Percentiles rank a stretch among this genome's conserved stretches.
Evolutionary conservation across 2,329 filamentous ascomycete species (phyloP).

Genomic region (Berkeleyomyces basicola): DNA sequence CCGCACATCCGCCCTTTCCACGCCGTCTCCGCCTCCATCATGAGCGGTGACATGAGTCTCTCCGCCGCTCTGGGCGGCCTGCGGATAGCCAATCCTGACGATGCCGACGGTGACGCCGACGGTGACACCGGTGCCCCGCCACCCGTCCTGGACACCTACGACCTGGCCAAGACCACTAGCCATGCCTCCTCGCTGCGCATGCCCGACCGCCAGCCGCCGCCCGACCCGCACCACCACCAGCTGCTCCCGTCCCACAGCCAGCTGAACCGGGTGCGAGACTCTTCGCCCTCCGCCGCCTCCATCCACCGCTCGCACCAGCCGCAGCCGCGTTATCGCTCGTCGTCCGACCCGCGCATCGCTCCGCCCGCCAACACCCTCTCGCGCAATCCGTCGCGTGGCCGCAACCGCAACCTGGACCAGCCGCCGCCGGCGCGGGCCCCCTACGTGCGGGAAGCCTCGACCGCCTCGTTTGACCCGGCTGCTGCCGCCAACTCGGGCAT

Average conservation of each 20-base stretch:
- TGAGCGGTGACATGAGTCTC: conserved; percentile 87
- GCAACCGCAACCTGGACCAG: conserved; percentile 6
- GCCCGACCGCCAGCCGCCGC: background rate
- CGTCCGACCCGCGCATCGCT: conserved; percentile 10
- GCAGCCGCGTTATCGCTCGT: conserved; percentile 11
- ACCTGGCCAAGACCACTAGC: background rate
- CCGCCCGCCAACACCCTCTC: conserved; percentile 4
- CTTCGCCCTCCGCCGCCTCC: conserved; percentile 5
- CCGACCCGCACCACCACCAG: conserved; percentile 7
- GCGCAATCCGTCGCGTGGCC: conserved; percentile 12
- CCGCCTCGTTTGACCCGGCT: conserved; percentile 9
- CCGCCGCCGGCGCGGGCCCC: conserved; percentile 4
- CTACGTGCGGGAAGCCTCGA: conserved; percentile 12
- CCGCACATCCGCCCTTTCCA: background rate
- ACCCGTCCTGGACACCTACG: conserved; percentile 8
- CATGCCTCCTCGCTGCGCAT: conserved; percentile 16
- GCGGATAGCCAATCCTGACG: conserved; percentile 91
- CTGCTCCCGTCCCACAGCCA: conserved; percentile 10
- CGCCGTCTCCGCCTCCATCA: conserved; percentile 23
- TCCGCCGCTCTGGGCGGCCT: conserved; percentile 85
- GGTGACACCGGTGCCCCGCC: conserved; percentile 22
- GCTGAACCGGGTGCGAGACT: conserved; percentile 12
- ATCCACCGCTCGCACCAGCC: conserved; percentile 2
- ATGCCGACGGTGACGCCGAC: conserved; percentile 21
- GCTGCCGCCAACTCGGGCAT: background rate